Conservation (phyloP, 768 basidiomycete species). For the Pleurotus pulmonarius region DNA sequence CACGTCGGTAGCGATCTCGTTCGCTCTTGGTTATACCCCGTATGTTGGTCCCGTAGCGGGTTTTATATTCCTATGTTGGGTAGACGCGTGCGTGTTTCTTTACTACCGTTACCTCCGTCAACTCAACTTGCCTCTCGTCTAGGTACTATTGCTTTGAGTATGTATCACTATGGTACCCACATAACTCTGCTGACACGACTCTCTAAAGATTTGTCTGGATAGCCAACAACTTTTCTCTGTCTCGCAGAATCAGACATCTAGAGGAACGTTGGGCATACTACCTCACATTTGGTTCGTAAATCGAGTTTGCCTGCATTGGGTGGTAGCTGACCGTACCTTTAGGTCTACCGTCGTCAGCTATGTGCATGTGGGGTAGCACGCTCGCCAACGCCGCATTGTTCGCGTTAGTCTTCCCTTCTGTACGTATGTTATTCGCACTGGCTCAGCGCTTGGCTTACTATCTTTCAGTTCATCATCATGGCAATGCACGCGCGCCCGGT, state of each 20-base stretch:
- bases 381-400: constrained; percentile 83
- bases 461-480: constrained; percentile 74
- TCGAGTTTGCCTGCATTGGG: background rate
- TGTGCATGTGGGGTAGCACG: constrained; percentile 71
- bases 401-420: constrained; percentile 76
- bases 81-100: constrained; percentile 68
- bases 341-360: constrained; percentile 69
- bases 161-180: constrained; percentile 15
- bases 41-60: constrained; percentile 55
- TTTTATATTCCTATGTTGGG: constrained; percentile 80
- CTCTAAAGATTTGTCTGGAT: constrained; percentile 70
- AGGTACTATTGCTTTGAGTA: constrained; percentile 94
- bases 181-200: constrained; percentile 13
- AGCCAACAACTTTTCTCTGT: constrained; percentile 65
- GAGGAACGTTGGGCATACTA: constrained; percentile 92
- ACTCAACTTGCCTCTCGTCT: background rate
- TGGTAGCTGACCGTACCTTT: constrained; percentile 1
- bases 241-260: constrained; percentile 64
- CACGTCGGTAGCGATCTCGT: constrained; percentile 69
- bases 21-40: constrained; percentile 61
- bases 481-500: constrained; percentile 74
- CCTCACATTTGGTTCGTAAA: constrained; percentile 65
- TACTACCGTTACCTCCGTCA: background rate
- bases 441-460: background rate
- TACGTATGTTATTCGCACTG: constrained; percentile 30